Conservation (phyloP, 208 protist genomes). For the Phytomonas sp. region DNA sequence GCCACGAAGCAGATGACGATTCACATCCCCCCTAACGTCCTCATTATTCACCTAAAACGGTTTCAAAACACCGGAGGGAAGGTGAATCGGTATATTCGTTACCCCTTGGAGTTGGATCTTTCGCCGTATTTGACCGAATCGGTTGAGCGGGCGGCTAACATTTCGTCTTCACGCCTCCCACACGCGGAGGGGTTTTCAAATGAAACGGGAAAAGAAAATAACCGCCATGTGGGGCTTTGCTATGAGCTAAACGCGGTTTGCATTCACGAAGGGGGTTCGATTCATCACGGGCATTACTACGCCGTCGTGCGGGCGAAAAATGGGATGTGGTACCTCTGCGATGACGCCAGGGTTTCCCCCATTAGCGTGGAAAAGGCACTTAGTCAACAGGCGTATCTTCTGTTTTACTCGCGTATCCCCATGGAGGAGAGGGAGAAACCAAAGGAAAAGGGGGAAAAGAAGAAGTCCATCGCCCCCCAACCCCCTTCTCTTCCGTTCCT, state of each 20-base stretch:
- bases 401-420: conserved; percentile 73
- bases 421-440: background rate
- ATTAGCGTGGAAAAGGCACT: conserved; percentile 60
- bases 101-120: conserved; percentile 57
- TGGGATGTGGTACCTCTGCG: conserved; percentile 81
- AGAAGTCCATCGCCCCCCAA: too few relatives aligned
- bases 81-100: conserved; percentile 52
- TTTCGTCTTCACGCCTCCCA: conserved; percentile 4
- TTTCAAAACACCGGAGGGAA: conserved; percentile 65
- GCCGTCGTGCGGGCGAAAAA: conserved; percentile 70
- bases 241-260: conserved; percentile 89
- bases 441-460: too few relatives aligned
- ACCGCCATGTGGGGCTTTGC: conserved; percentile 8
- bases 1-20: conserved; percentile 78
- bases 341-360: conserved; percentile 65
- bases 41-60: conserved; percentile 87
- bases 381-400: conserved; percentile 79
- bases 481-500: too few relatives aligned
- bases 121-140: conserved; percentile 42
- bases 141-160: background rate
- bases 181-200: background rate
- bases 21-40: conserved; percentile 68
- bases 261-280: conserved; percentile 75
- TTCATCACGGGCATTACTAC: conserved; percentile 90
- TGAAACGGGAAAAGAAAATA: background rate